Evolutionary conservation across 148 eudicot species (phyloP).

Genomic region (Vaccinium darrowii): DNA sequence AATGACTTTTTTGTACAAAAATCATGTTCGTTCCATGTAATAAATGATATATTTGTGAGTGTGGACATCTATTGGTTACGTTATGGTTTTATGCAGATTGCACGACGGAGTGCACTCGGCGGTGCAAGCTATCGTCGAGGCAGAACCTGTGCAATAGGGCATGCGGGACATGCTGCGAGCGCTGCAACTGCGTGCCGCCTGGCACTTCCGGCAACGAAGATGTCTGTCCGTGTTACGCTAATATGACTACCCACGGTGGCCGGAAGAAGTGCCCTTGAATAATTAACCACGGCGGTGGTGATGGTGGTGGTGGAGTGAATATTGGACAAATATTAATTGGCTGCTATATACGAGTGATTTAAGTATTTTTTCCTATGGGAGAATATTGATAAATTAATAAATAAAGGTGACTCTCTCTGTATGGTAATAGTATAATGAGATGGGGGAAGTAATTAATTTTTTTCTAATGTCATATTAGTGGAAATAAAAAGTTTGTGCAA

Average conservation of each 20-base stretch:
- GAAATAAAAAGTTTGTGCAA: no score
- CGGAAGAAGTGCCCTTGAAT: slow-evolving; percentile 24
- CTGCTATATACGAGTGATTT: neutral
- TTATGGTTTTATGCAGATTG: slow-evolving; percentile 16
- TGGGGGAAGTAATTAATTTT: neutral
- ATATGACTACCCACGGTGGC: slow-evolving; percentile 28
- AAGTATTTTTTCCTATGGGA: neutral
- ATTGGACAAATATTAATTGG: neutral
- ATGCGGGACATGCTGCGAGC: slow-evolving; percentile 27
- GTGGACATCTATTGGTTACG: neutral
- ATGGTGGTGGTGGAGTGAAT: neutral
- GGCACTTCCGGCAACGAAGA: slow-evolving; percentile 29
- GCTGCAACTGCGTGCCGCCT: slow-evolving; percentile 30
- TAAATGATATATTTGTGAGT: neutral
- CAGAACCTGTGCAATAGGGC: slow-evolving; percentile 25
- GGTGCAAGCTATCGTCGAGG: slow-evolving; percentile 26
- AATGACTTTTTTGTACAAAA: no score
- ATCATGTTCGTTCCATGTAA: no score
- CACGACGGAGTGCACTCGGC: slow-evolving; percentile 11
- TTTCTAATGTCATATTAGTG: neutral
- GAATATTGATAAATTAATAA: neutral
- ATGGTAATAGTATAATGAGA: neutral
- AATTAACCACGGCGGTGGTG: neutral
- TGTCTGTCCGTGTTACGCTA: slow-evolving; percentile 26
- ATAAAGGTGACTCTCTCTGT: neutral